Evolutionary conservation across 2,329 filamentous ascomycete genomes (phyloP), one percentile per base, ranked within the genome.

Genomic region (Saccharata proteae): DNA sequence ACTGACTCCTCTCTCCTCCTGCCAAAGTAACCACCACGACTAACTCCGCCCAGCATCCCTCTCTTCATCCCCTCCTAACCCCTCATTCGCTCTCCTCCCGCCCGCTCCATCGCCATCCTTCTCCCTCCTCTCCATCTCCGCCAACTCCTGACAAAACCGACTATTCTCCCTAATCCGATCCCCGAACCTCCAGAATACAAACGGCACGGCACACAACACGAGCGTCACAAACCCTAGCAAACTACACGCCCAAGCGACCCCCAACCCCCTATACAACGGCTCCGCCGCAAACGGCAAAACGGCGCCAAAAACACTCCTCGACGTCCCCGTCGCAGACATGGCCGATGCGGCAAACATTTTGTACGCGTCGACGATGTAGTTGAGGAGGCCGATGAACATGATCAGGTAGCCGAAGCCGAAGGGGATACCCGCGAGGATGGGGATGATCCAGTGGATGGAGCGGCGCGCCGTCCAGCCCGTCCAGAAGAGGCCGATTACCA

Each of bases 311-410:
- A 68, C 64, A 40, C 77, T 84, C 32, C 86, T 70, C 35, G 80
- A 71, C 51, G 90, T 82, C 27, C 77, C 79, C 47, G 93, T 90
- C 26, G 84, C 83, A 9, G 85, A 83, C 53, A 93, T 65, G 4
- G 84, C 83, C 36, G 69, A 76, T 27, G 80, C 80, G 16, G 80
- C 79, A 50, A 81, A 84, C 16, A 73, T 55, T 32, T 79, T 77
- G 54, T 86, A 86, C 14, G 79, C 77, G 35, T 68, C 63, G 11
- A 65, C 61, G 12, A 66, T 52, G 51, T 84, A 80, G 43, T 82
- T 78, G 56, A 72, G 45, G 16, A 61, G 43, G 42, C 64, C 47
- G 64, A 65, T 58, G 60, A 71, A 59, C 38, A 67, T 54, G 19
- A 63, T 55, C 44, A 67, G 38, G 37, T 60, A 64, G 0, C 61